These are phyloP conservation scores for Yueomyces sinensis DNA, from an alignment of 805 yeast species.

Conservation along the genomic window DNA sequence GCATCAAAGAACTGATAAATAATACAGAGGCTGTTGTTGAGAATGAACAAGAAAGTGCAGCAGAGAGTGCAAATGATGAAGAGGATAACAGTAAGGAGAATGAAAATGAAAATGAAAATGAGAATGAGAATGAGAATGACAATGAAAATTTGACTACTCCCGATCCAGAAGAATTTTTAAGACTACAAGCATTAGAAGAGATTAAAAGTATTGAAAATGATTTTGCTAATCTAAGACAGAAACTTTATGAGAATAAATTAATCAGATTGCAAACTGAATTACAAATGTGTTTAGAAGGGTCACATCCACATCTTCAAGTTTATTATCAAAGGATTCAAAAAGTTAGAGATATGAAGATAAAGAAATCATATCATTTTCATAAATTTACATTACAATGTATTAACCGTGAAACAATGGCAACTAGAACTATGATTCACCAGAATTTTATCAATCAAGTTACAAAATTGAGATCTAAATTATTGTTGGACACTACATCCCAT, in stretches of 20 bases:
- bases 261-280: slow-evolving; percentile 67
- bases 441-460: slow-evolving; percentile 56
- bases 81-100: slow-evolving; percentile 10
- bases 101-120: slow-evolving; percentile 13
- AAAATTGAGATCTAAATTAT: slow-evolving; percentile 51
- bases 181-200: slow-evolving; percentile 33
- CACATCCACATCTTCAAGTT: slow-evolving; percentile 78
- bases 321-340: slow-evolving; percentile 60
- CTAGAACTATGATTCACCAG: slow-evolving; percentile 72
- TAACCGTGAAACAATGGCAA: slow-evolving; percentile 67
- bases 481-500: slow-evolving; percentile 60
- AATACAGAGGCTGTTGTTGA: slow-evolving; percentile 3
- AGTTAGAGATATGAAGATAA: slow-evolving; percentile 58
- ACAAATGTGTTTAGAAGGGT: slow-evolving; percentile 74
- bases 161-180: slow-evolving; percentile 12
- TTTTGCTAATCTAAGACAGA: slow-evolving; percentile 78
- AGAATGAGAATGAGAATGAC: slow-evolving; percentile 6
- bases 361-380: slow-evolving; percentile 34
- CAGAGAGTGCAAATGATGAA: slow-evolving; percentile 5
- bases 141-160: slow-evolving; percentile 3
- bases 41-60: slow-evolving; percentile 7
- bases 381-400: slow-evolving; percentile 65
- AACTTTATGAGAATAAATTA: slow-evolving; percentile 72
- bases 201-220: slow-evolving; percentile 72
- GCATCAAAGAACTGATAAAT: slow-evolving; percentile 11